phyloP scores from a whole-genome alignment of 192 early-diverging fungal species.

The Coemansia javaensis region DNA sequence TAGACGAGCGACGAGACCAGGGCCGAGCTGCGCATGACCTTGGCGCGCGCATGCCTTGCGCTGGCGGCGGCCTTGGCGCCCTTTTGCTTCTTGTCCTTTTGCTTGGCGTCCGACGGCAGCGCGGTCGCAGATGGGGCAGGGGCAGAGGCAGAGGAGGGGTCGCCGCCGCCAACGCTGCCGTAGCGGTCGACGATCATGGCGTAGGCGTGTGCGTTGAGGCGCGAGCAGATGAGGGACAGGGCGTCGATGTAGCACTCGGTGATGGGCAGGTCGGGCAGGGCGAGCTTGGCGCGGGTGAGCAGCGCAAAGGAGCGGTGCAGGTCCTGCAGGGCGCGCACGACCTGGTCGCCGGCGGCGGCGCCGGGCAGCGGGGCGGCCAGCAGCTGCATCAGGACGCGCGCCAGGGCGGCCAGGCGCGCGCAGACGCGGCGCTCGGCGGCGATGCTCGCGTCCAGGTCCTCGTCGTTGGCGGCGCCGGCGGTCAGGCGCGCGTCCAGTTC shows the following conservation, averaged over 20 bases:
- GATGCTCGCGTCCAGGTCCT: conserved; percentile 18
- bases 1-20: conserved; percentile 70
- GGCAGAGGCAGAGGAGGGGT: neutral
- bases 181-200: conserved; percentile 20
- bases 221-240: conserved; percentile 21
- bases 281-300: conserved; percentile 25
- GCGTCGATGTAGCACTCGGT: conserved; percentile 30
- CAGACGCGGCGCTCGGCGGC: conserved; percentile 30
- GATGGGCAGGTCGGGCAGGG: conserved; percentile 11
- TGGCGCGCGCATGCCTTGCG: conserved; percentile 1
- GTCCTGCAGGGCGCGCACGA: conserved; percentile 24
- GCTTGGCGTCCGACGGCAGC: neutral
- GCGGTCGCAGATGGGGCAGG: neutral
- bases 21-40: conserved; percentile 65
- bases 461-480: conserved; percentile 3
- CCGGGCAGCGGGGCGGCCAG: conserved; percentile 7
- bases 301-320: conserved; percentile 17
- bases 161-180: conserved; percentile 2
- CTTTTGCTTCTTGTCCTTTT: conserved; percentile 3
- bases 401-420: conserved; percentile 10
- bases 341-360: conserved; percentile 12
- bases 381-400: conserved; percentile 17
- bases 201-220: conserved; percentile 25
- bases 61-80: neutral
- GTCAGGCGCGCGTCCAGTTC: conserved; percentile 11